Conservation (phyloP, 108 stramenopile genomes). For the Nitzschia palea region DNA sequence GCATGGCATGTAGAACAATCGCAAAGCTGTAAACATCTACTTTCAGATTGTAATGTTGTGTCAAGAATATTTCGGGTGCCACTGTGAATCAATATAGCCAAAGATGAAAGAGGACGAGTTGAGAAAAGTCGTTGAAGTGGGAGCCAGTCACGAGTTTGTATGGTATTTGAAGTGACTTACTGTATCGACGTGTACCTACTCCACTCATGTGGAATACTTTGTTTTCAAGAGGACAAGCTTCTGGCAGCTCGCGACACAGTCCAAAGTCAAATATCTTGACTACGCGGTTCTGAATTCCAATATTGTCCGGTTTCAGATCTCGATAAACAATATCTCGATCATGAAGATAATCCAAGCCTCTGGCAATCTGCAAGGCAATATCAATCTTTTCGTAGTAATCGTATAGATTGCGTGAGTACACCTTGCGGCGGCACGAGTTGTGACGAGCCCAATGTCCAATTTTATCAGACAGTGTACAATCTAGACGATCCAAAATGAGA, state of each 20-base stretch:
- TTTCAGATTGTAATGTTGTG: constrained; percentile 36
- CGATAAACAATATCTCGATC: constrained; percentile 64
- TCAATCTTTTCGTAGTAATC: constrained; percentile 29
- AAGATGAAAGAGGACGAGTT: too few relatives aligned
- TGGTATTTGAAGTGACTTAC: too few relatives aligned
- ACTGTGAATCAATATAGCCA: too few relatives aligned
- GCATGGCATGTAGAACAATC: constrained; percentile 49
- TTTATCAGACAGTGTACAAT: constrained; percentile 50
- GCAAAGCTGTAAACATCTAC: constrained; percentile 62
- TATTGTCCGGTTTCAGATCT: constrained; percentile 77
- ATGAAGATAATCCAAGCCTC: constrained; percentile 76
- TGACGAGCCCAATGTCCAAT: constrained; percentile 37
- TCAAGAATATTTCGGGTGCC: constrained; percentile 46
- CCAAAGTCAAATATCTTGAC: constrained; percentile 86
- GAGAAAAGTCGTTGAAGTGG: too few relatives aligned
- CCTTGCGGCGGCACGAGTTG: not conserved
- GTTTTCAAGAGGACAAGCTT: constrained; percentile 21
- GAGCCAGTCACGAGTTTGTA: too few relatives aligned
- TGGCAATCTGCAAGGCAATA: constrained; percentile 55
- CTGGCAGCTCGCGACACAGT: constrained; percentile 50
- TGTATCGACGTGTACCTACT: constrained; percentile 49
- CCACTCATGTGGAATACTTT: constrained; percentile 62
- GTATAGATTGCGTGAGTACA: constrained; percentile 16
- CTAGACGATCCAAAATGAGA: constrained; percentile 64
- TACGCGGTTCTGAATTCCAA: constrained; percentile 61